These are phyloP conservation scores for Achaetomium macrosporum DNA, from an alignment of 2,329 filamentous ascomycete species.

Conservation along the genomic window DNA sequence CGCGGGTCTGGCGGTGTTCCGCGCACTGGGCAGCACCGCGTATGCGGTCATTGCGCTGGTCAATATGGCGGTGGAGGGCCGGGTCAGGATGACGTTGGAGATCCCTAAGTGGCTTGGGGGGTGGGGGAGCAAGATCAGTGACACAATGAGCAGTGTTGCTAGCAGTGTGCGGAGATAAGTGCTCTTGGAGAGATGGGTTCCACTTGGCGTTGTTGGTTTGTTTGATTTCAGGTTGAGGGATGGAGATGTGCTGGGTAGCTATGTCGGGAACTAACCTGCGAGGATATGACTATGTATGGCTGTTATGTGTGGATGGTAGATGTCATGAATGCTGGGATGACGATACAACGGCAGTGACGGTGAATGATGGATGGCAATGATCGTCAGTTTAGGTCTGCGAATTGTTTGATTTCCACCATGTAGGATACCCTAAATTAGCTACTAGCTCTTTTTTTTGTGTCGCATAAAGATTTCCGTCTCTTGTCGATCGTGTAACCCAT, in stretches of 20 bases:
- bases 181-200: neutral
- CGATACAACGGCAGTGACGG: neutral
- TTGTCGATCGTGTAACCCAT: neutral
- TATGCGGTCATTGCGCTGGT: constrained; percentile 81
- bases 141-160: constrained; percentile 20
- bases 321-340: neutral
- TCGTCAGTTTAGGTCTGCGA: constrained; percentile 1
- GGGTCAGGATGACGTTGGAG: constrained; percentile 57
- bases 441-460: neutral
- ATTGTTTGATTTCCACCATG: constrained; percentile 5
- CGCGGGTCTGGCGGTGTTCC: constrained; percentile 78
- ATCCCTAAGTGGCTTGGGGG: constrained; percentile 43
- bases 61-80: constrained; percentile 80
- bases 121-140: constrained; percentile 20
- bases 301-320: neutral
- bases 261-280: too few species aligned
- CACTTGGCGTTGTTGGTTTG: neutral
- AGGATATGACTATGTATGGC: neutral
- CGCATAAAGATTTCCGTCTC: neutral
- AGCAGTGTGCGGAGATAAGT: constrained; percentile 20
- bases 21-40: constrained; percentile 72
- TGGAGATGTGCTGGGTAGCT: too few species aligned
- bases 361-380: neutral
- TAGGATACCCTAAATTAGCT: constrained; percentile 8
- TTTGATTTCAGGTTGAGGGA: neutral